Evolutionary conservation across 2,329 filamentous ascomycete species (phyloP), one percentile per base, ranked within the genome.

Genomic region (Trichoderma hamatum): DNA sequence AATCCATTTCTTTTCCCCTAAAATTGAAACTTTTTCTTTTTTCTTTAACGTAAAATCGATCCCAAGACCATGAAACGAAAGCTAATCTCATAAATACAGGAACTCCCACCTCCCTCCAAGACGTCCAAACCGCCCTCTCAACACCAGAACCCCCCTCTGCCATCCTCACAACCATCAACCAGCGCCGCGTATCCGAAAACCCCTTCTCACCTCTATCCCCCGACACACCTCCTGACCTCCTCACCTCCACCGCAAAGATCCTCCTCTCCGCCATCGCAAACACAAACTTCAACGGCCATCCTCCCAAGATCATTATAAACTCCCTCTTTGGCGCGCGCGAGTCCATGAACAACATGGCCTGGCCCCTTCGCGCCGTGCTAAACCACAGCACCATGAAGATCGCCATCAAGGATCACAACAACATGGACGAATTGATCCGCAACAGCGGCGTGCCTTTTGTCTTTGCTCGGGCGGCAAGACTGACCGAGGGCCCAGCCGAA

Each of bases 161-260:
- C 5, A 77, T 88, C 28, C 76, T 88, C 46, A 77, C 84, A 24
- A 83, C 86, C 0, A 82, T 88, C 14, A 83, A 80, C 70, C 81
- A 84, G 1, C 79, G 80, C 6, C 81, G 84, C 39, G 76, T 76
- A 7, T 80, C 76, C 26, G 83, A 84, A 67, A 84, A 77, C 46
- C 85, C 83, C 4, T 86, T 87, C 72, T 76, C 84, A 1, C 77
- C 80, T 3, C 65, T 74, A 1, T 63, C 69, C 16, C 76, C 81
- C 1, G 78, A 82, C 19, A 78, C 80, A 0, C 81, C 83, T 0
- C 78, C 78, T 0, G 77, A 81, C 3, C 76, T 87, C n/a, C 83
- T 88, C 78, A 80, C 81, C 2, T 79, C 83, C 67, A 78, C 80
- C 19, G 78, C 81, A 19, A 74, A 73, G 26, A 80, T 82, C 55